A percentile compares a stretch with the other conserved stretches of the same genome.
phyloP scores from a whole-genome alignment of 768 basidiomycete genomes.

The Pleurotus pulmonarius region DNA sequence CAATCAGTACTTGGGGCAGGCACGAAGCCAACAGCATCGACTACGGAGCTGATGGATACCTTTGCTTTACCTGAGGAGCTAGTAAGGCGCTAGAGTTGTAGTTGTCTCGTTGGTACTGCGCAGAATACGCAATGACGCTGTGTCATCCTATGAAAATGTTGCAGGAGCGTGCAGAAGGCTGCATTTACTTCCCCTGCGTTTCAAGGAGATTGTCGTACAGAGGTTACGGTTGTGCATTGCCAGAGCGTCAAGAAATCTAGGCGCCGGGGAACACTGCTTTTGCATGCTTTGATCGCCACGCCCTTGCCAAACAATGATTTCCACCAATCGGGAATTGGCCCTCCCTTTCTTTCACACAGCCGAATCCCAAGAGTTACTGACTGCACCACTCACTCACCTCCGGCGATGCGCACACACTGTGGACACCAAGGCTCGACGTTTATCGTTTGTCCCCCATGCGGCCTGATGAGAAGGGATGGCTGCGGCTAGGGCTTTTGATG shows the following conservation, averaged over 20 bases:
- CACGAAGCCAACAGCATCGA: no score
- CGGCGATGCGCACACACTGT: conserved; percentile 6
- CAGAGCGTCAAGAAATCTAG: background rate
- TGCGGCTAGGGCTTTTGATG: background rate
- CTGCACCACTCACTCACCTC: no score
- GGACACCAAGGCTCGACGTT: background rate
- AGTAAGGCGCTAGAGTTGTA: no score
- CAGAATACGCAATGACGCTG: no score
- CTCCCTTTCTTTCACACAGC: background rate
- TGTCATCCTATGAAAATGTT: background rate
- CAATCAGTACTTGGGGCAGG: no score
- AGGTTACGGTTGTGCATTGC: background rate
- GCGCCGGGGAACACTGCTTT: background rate
- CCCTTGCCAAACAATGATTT: background rate
- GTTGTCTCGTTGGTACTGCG: no score
- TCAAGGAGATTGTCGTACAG: background rate
- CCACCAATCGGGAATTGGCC: background rate
- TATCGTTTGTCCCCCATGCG: conserved; percentile 1
- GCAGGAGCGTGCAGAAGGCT: background rate
- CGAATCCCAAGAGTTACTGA: background rate
- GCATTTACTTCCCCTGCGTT: background rate
- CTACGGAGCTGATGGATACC: no score
- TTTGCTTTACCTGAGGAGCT: no score
- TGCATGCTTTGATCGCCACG: background rate
- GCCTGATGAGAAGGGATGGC: background rate